phyloP scores from a whole-genome alignment of 805 yeast genomes.

The Scheffersomyces coipomensis region DNA sequence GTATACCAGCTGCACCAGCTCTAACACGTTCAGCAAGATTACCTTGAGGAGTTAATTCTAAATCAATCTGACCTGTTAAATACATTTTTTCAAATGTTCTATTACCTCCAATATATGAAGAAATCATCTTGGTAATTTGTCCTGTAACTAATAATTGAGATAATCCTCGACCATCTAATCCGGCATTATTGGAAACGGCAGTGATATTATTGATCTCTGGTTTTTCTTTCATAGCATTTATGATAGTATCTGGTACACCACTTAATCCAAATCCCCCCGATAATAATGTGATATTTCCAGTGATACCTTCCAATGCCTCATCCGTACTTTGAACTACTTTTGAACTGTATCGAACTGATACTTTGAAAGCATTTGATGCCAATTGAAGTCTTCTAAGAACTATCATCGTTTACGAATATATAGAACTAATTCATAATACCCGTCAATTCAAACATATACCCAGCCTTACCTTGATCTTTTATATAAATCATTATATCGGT shows the following conservation, averaged over 20 bases:
- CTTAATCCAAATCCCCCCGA: conserved; percentile 51
- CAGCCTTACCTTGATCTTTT: no score
- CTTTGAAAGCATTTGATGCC: neutral
- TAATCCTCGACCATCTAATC: conserved; percentile 44
- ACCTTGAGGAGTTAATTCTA: conserved; percentile 52
- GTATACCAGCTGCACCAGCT: conserved; percentile 49
- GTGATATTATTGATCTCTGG: conserved; percentile 35
- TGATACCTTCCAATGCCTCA: conserved; percentile 28
- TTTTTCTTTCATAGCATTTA: conserved; percentile 32
- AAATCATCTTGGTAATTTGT: conserved; percentile 44
- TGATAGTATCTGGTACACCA: conserved; percentile 47
- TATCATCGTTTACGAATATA: no score
- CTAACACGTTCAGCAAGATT: conserved; percentile 48
- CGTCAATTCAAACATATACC: no score
- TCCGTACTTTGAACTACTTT: conserved; percentile 19
- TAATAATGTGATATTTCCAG: conserved; percentile 30
- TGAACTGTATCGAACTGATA: conserved; percentile 5
- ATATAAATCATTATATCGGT: no score
- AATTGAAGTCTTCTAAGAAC: neutral
- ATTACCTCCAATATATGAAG: conserved; percentile 47
- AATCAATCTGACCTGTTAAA: conserved; percentile 41
- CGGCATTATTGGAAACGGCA: conserved; percentile 49
- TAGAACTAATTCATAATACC: no score
- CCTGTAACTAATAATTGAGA: conserved; percentile 38
- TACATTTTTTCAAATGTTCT: conserved; percentile 39